Base-by-base conservation (phyloP, 331 rosid species). In the Quercus phellos region DNA sequence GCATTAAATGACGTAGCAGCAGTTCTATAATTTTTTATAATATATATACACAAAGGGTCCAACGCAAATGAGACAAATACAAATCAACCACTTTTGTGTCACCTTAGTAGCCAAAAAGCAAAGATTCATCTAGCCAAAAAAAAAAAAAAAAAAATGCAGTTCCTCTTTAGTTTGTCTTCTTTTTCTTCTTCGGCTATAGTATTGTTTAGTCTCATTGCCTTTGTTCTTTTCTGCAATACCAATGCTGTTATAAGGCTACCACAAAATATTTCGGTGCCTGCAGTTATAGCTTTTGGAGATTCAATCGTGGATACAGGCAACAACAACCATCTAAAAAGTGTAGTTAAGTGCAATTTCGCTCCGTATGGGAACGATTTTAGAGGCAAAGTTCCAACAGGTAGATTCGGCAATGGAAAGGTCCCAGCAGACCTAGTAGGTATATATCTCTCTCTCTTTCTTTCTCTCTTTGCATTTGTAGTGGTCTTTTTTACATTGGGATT, bases 271-370 rank as follows among this genome's bases (percentile, higher is more conserved):
- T 13, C 83, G 0, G 0, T 90, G 38, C 91, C 98, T 1, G 98
- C 98, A 0, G 77, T 90, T 1, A 72, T 88, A 0, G 88, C 80
- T 21, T 87, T 94, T 8, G 98, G 98, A 21, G 98, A 94, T 56
- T 92, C 97, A 1, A 85, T 94, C 69, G 73, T 94, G 88, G 98
- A 94, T 66, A 90, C 98, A 0, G 97, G 97, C 54, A 94, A 86
- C 74, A 94, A 94, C 89, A 90, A 94, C 81, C 5, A 84, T 63
- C 74, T 88, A 21, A 8, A 2, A 2, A 61, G 78, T 13, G 46
- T 38, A 38, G 46, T 38, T 38, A 78, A 77, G 54, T 46, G 83
- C 71, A 74, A 83, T 43, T 74, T 78, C 32, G 26, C 74, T 51
- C 86, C 86, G 17, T 69, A 78, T 46, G 83, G 86, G 13, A 18